Evolutionary conservation across 345 rosid species (phyloP), one percentile per base, ranked within the genome.

Genomic region (Reutealis trisperma): DNA sequence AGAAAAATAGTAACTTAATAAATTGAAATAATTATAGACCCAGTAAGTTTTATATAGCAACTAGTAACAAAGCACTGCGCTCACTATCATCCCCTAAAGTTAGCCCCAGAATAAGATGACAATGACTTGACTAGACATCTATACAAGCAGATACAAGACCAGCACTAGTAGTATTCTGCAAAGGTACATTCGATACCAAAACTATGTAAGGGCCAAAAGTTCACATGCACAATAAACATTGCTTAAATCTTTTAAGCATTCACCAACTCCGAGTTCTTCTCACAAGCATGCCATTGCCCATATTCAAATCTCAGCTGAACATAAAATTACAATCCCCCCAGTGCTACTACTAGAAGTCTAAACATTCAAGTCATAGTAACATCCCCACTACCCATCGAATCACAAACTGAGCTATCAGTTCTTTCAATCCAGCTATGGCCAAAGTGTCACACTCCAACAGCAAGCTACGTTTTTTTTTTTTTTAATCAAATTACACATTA

Each of bases 401-500:
- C 25, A 63, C 22, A 32, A 14, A 61, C 0, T 51, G 16, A 6
- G 14, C 8, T 25, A 8, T 42, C 41, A 37, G 41, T 5, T 37
- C 30, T 37, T 37, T 37, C 41, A 37, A 37, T 4, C 41, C 41
- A 37, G 41, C 41, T 37, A 37, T 37, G 6, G 41, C 41, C 73
- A 66, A 8, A 72, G n/a, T 12, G 37, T 62, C 67, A 67, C 77
- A 57, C 61, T 22, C 18, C 13, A 70, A 57, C 37, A 34, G 9
- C 14, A 41, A 72, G 30, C 25, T 32, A 21, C 21, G 32, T 21
- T 32, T 42, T 57, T 41, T 25, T n/a, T n/a, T n/a, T 52, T 41
- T 25, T 13, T 22, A 42, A 52, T 32, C 27, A n/a, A 4, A 65
- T 30, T 63, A 15, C 3, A 10, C 71, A 77, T 64, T 72, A 6